Evolutionary conservation across 305 asterid species (phyloP).

Genomic region (Solanum chacoense): DNA sequence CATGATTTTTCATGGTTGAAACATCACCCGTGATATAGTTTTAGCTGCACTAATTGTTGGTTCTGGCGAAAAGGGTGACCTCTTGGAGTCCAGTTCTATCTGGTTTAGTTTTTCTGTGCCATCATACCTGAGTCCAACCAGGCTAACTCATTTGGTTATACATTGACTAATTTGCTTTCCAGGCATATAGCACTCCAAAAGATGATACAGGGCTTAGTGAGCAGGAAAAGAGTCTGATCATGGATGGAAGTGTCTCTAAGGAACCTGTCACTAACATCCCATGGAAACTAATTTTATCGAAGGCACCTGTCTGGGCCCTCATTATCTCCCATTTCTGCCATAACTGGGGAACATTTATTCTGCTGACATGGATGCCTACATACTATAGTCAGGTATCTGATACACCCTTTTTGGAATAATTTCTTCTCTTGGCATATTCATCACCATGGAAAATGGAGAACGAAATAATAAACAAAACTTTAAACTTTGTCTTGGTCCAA

Average conservation of each 20-base stretch:
- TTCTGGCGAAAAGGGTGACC: neutral
- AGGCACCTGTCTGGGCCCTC: slow-evolving; percentile 99
- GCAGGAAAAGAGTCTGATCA: slow-evolving; percentile 57
- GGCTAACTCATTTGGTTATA: neutral
- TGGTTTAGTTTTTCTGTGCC: neutral
- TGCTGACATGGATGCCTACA: slow-evolving; percentile 96
- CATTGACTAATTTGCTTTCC: slow-evolving; percentile 6
- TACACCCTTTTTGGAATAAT: neutral
- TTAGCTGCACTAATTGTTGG: neutral
- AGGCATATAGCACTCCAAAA: slow-evolving; percentile 84
- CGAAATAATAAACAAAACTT: neutral
- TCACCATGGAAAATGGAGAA: neutral
- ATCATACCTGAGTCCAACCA: neutral
- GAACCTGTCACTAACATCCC: slow-evolving; percentile 79
- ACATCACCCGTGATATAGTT: neutral
- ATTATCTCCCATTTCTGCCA: slow-evolving; percentile 96
- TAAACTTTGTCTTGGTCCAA: neutral
- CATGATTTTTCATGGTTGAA: neutral
- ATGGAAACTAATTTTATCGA: slow-evolving; percentile 77
- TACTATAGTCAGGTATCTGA: slow-evolving; percentile 83
- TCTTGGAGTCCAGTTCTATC: neutral
- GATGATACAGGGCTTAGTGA: slow-evolving; percentile 62
- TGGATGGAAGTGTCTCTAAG: slow-evolving; percentile 51
- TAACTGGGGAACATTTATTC: slow-evolving; percentile 98
- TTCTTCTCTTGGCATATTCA: neutral